Conservation (phyloP, 2,329 filamentous ascomycete species). For the Seiridium unicorne region DNA sequence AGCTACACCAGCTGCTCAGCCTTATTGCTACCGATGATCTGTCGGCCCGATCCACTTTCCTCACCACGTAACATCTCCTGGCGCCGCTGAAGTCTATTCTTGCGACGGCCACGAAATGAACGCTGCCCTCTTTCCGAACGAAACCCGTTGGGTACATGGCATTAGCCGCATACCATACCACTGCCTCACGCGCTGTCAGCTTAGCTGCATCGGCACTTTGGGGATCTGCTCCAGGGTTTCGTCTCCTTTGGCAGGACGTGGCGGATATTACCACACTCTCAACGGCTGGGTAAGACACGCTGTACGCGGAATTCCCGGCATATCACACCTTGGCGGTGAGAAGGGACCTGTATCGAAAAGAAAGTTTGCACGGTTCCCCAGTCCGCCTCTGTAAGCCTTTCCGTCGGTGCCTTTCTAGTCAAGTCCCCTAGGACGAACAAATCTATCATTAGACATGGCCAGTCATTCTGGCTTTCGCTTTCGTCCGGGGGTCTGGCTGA, state of each 20-base stretch:
- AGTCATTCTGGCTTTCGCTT: background rate
- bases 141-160: background rate
- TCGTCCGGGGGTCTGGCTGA: too few species aligned
- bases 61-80: background rate
- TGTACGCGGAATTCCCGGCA: background rate
- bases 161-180: background rate
- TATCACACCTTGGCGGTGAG: background rate
- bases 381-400: background rate
- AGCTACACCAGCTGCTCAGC: background rate
- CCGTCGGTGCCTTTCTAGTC: background rate
- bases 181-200: background rate
- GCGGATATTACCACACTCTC: background rate
- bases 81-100: background rate
- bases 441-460: background rate
- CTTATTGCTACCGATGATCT: slow-evolving; percentile 1
- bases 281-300: background rate
- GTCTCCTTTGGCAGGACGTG: background rate
- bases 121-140: background rate
- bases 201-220: background rate
- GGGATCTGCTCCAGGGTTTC: background rate
- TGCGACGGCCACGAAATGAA: background rate
- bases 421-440: background rate
- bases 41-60: slow-evolving; percentile 1
- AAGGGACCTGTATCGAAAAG: background rate
- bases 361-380: background rate